Evolutionary conservation across 208 protist species (phyloP), one percentile per base, ranked within the genome.

Genomic region (Porcisia deanei): DNA sequence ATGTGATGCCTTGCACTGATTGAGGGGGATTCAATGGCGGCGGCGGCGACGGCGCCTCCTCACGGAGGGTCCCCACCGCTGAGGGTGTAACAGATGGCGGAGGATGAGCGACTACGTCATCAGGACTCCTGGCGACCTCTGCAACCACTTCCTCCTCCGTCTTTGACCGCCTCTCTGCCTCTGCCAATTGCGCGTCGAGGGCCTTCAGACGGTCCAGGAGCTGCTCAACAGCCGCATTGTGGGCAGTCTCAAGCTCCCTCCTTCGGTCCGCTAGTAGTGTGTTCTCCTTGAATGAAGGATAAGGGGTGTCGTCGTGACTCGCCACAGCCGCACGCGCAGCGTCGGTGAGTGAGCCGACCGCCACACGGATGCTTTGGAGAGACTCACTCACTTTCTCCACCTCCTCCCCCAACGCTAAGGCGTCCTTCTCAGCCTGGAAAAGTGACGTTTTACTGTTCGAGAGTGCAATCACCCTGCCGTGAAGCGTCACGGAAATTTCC

Each of bases 311-410:
- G 8, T 41, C 37, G 25, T 65, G 61, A 37, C 43, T 76, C 25
- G 9, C 60, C 4, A 34, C 43, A 25, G 60, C 70, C 34, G 59
- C 30, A 41, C 47, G 70, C 39, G 41, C 59, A 9, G 74, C 64
- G 37, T 70, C 57, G n/a, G 58, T 72, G 43, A 83, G 64, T 1
- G 49, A 39, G 7, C 22, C 59, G 6, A 47, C 37, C 1, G 66
- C 59, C 34, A 67, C 81, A 45, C 79, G 65, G 41, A 85, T 79
- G 22, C n/a, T 59, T 47, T 71, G 43, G 18, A 85, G 37, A 1
- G 63, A 52, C 20, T 49, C 71, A 18, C 65, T 45, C 1, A 65
- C 73, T 25, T 66, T 67, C 49, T 49, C 57, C 10, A 71, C 69
- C n/a, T 79, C 55, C 12, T 69, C 41, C 25, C 67, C 54, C 39